These are phyloP conservation scores for Aureobasidium sp. DNA, from an alignment of 2,329 filamentous ascomycete species.

Conservation along the genomic window DNA sequence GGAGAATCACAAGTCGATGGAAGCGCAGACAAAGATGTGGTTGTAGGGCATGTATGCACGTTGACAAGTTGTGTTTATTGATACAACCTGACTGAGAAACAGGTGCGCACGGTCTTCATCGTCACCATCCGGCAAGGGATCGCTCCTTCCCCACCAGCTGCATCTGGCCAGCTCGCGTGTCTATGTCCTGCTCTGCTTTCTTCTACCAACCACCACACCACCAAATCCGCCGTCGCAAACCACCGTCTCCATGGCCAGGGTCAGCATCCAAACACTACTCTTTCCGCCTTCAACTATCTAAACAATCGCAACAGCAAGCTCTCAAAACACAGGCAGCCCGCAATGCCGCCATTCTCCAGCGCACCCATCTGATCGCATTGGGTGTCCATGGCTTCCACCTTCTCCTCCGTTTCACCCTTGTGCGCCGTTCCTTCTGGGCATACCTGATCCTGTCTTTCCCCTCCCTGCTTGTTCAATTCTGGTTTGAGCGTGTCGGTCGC, in stretches of 20 bases:
- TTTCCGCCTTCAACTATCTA: background rate
- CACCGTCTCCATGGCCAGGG: background rate
- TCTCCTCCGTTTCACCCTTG: conserved; percentile 55
- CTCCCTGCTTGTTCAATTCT: conserved; percentile 69
- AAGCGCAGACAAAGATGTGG: background rate
- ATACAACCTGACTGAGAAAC: conserved; percentile 1
- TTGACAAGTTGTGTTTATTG: conserved; percentile 7
- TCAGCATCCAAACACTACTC: background rate
- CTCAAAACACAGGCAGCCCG: conserved; percentile 60
- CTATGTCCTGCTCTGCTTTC: background rate
- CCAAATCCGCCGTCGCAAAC: background rate
- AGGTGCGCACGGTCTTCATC: background rate
- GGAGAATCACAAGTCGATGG: background rate
- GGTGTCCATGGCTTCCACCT: conserved; percentile 67
- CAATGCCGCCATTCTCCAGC: conserved; percentile 69
- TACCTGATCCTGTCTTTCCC: conserved; percentile 70
- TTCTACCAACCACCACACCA: background rate
- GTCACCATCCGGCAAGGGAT: background rate
- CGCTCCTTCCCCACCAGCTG: background rate
- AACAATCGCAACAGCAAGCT: conserved; percentile 34
- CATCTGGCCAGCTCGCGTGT: conserved; percentile 3
- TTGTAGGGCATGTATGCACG: background rate
- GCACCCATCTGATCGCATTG: conserved; percentile 70
- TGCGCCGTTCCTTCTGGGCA: conserved; percentile 42
- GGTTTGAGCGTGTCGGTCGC: conserved; percentile 76